Conservation (phyloP, 306 rosid genomes). For the Rubus idaeus region DNA sequence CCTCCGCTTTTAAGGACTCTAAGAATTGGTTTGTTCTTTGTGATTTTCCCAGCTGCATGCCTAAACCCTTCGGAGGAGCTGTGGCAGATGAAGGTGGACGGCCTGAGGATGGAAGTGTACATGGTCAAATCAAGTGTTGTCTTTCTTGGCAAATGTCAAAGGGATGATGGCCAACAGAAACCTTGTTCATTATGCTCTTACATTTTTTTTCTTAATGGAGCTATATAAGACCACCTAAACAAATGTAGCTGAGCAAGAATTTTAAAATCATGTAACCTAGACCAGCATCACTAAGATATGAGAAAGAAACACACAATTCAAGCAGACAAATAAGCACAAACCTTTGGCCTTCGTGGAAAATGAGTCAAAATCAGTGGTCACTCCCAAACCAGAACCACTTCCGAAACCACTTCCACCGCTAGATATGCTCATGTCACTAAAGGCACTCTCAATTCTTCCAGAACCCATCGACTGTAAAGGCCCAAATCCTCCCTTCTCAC, state of each 20-base stretch:
- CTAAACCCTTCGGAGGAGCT: constrained; percentile 92
- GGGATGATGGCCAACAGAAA: neutral
- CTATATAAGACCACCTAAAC: neutral
- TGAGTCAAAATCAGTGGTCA: constrained; percentile 68
- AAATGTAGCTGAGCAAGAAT: neutral
- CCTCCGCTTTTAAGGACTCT: constrained; percentile 95
- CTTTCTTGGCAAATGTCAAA: neutral
- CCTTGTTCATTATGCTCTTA: neutral
- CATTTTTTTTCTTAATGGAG: neutral
- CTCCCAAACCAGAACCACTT: constrained; percentile 83
- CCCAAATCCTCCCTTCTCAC: constrained; percentile 84
- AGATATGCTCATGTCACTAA: constrained; percentile 74
- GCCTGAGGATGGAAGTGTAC: constrained; percentile 41
- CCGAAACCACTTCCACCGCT: constrained; percentile 84
- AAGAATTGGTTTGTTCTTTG: constrained; percentile 84
- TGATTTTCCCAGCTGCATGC: constrained; percentile 89
- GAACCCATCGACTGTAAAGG: constrained; percentile 84
- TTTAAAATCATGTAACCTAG: neutral
- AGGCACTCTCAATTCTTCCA: constrained; percentile 81
- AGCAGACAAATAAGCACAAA: constrained; percentile 29
- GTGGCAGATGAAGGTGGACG: constrained; percentile 79
- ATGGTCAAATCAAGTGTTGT: constrained; percentile 20
- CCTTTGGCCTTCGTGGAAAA: constrained; percentile 86
- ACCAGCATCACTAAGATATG: constrained; percentile 23
- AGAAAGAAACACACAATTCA: constrained; percentile 21